Evolutionary conservation across 257 asterid genomes (phyloP), one percentile per base, ranked within the genome.

Genomic region (Forsythia viridissima): DNA sequence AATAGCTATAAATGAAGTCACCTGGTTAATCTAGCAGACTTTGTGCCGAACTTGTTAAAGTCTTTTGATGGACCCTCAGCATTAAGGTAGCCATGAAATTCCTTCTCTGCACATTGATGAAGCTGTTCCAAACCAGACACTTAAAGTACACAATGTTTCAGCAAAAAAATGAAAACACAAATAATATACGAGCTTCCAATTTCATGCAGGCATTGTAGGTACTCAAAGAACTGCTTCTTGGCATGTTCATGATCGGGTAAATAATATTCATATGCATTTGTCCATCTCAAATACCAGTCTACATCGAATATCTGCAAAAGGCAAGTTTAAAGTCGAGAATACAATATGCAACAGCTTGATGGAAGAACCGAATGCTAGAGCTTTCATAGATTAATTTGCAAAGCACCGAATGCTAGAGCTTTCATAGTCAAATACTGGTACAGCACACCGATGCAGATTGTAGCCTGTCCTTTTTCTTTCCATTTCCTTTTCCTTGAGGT

Each of bases 21-120:
- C 98, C 97, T 94, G 81, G 98, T 92, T 83, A 94, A 88, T 79
- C 98, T 97, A n/a, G 98, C 97, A 77, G 92, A 83, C 93, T 91
- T 94, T 73, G 97, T 94, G 46, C 96, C 91, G 80, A 94, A 94
- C 67, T 94, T 98, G 78, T 89, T 93, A 82, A 93, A 94, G 36
- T 93, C 96, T 71, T 79, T 85, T 4, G 93, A 87, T 68, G 95
- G 93, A 82, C 96, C 90, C 76, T 93, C 93, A 39, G 93, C n/a
- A 76, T 84, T 82, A 74, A 93, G 95, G 86, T 76, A 93, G 10
- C 79, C 91, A 79, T 90, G 96, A 67, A 92, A 90, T 79, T 94
- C 97, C 89, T 94, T 94, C 88, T 94, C 98, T 2, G 97, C 97
- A 81, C 98, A 94, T 80, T 94, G 98, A 86, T 94, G 98, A 72